Base-by-base conservation (phyloP, 495 filamentous ascomycete species). In the Penicillium flavigenum region DNA sequence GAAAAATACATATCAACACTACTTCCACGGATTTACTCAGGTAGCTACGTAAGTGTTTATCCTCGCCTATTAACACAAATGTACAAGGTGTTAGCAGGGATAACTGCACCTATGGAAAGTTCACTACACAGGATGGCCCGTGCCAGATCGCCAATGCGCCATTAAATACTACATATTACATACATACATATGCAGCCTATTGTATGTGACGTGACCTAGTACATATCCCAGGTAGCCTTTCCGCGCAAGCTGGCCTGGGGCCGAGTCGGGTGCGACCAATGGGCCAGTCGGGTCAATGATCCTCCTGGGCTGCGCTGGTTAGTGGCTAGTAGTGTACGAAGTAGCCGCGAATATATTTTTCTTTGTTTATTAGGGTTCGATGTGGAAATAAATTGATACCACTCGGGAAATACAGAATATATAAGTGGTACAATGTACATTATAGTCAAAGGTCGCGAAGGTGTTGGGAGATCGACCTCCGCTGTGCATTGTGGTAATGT, bases 241-340 rank as follows among this genome's bases (percentile, higher is more conserved):
- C 59, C 54, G 60, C 57, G 57, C 26, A 10, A 32, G 43, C 39
- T 50, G 12, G 31, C 47, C 41, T 65, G 63, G 60, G 47, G 16
- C 63, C 58, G 58, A 63, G 22, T 62, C 63, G 65, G 65, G 65
- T 66, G 65, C 60, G 65, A 68, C 63, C 22, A 47, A 51, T 63
- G 51, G 51, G 54, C 63, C 53, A 59, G 63, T 64, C 61, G 56
- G 45, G 62, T 68, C 59, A 60, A 55, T 56, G 56, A 64, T 62
- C 55, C 53, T 62, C 57, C 52, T n/a, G 34, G 34, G 16, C 34
- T 57, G 46, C 4, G 19, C 20, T 31, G 32, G 38, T 31, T 38
- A 41, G 42, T 57, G 57, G 51, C 54, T 27, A 27, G 34, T 48
- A 27, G 42, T 54, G 32, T 48, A 36, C 14, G 32, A 22, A n/a